Percentiles rank a stretch among this genome's conserved stretches.
Conservation (phyloP, 805 yeast genomes). For the Teunomyces tritomae region DNA sequence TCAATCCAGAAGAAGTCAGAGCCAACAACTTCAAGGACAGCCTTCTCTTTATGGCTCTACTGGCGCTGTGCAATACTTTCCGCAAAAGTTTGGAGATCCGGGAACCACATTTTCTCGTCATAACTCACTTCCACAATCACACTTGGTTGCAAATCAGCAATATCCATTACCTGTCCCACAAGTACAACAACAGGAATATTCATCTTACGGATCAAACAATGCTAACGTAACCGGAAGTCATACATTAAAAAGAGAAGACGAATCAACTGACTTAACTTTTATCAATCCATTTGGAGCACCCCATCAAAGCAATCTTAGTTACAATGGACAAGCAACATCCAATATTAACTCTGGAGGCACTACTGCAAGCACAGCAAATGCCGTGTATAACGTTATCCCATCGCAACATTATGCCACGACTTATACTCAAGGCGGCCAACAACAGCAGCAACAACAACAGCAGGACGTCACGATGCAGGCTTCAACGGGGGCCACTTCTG, state of each 20-base stretch:
- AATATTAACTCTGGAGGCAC: not conserved
- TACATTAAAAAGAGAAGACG: constrained; percentile 14
- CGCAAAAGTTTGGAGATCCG: constrained; percentile 4
- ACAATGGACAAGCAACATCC: constrained; percentile 2
- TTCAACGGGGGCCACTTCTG: constrained; percentile 2
- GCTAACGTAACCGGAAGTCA: not conserved
- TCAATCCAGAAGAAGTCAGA: not conserved
- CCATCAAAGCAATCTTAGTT: constrained; percentile 6
- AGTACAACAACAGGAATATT: constrained; percentile 3
- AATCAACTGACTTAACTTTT: constrained; percentile 16
- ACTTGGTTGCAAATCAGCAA: constrained; percentile 8
- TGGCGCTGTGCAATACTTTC: constrained; percentile 2
- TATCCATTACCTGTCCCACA: constrained; percentile 5
- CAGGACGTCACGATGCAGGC: constrained; percentile 1
- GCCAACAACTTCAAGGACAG: constrained; percentile 6
- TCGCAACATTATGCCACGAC: constrained; percentile 5
- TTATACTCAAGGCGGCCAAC: constrained; percentile 1
- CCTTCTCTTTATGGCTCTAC: not conserved
- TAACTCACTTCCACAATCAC: constrained; percentile 12
- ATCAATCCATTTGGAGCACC: constrained; percentile 19
- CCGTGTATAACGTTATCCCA: constrained; percentile 4
- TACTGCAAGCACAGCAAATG: not conserved
- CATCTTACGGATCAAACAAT: not conserved
- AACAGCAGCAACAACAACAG: constrained; percentile 3
- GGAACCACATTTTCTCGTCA: constrained; percentile 6